Evolutionary conservation across 1,139 yeast species (phyloP).

Genomic region (Wickerhamomyces sp.): DNA sequence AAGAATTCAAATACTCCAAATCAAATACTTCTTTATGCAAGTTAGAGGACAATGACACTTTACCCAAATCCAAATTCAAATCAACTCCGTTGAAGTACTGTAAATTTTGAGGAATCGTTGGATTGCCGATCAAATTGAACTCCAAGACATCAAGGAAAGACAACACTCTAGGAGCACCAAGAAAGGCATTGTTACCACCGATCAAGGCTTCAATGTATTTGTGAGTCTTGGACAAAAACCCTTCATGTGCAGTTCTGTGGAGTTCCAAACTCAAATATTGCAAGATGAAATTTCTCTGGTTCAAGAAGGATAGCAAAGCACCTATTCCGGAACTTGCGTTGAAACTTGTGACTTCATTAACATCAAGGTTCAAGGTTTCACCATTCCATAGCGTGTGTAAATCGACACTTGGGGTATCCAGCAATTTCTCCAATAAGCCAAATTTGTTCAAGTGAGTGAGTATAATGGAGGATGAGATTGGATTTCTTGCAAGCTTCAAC

Average conservation of each 20-base stretch:
- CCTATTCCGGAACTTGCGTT: constrained; percentile 37
- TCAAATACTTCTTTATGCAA: constrained; percentile 28
- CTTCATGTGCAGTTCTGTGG: constrained; percentile 48
- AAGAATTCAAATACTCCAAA: constrained; percentile 25
- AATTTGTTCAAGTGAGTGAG: constrained; percentile 46
- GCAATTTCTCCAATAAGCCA: constrained; percentile 46
- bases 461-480: constrained; percentile 47
- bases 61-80: constrained; percentile 26
- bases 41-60: constrained; percentile 22
- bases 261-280: constrained; percentile 72
- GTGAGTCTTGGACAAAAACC: constrained; percentile 50
- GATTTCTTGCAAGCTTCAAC: constrained; percentile 51
- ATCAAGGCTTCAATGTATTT: constrained; percentile 51
- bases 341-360: constrained; percentile 34
- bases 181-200: constrained; percentile 27
- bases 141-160: constrained; percentile 68
- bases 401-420: constrained; percentile 47
- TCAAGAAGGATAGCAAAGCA: constrained; percentile 57
- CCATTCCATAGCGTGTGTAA: constrained; percentile 48
- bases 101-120: constrained; percentile 27
- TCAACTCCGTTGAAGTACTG: constrained; percentile 34
- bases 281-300: constrained; percentile 55
- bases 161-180: constrained; percentile 55
- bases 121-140: constrained; percentile 32
- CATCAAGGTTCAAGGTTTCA: constrained; percentile 36